Evolutionary conservation across 2,329 filamentous ascomycete species (phyloP), one percentile per base, ranked within the genome.

Genomic region (Fusarium brevicatenulatum): DNA sequence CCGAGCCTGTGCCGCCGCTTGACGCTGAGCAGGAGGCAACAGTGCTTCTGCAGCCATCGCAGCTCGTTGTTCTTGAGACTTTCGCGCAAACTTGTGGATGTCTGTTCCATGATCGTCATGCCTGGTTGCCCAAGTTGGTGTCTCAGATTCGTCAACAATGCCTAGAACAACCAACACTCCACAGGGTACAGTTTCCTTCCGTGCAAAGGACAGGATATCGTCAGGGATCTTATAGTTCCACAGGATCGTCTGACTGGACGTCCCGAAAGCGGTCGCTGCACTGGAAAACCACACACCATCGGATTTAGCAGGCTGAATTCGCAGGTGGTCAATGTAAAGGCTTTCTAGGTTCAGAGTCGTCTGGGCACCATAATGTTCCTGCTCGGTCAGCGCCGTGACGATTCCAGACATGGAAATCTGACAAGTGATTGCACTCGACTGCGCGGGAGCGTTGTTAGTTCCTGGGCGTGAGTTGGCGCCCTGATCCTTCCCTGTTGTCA

Each of bases 171-270:
- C 88, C 34, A 91, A 82, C 34, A 90, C 82, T 37, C 89, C 89
- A 74, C 89, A 90, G 1, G 89, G 89, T 2, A 91, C 84, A 1
- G 86, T 86, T 23, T 86, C 85, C 36, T 83, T 84, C 13, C 85
- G 83, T 5, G 87, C 80, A 65, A 91, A 88, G 2, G 81, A 70
- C 4, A 90, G 74, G 9, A 90, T 79, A 7, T 85, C 83, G 25
- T 86, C 83, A 0, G 89, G 88, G 52, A 90, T 89, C 63, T 85
- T 84, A 80, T 89, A 90, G 76, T 87, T 88, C 89, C 89, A 91
- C 6, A 91, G 82, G 15, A 90, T 83, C 2, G 88, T 90, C 71
- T 87, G 84, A 55, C 83, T 86, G 0, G 85, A 83, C 3, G 86
- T 88, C 25, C 86, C 86, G 65, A 87, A 86, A 1, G 89, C 89